These are phyloP conservation scores for Pyrrhoderma noxium DNA, from an alignment of 1,284 basidiomycete genomes.

Conservation along the genomic window DNA sequence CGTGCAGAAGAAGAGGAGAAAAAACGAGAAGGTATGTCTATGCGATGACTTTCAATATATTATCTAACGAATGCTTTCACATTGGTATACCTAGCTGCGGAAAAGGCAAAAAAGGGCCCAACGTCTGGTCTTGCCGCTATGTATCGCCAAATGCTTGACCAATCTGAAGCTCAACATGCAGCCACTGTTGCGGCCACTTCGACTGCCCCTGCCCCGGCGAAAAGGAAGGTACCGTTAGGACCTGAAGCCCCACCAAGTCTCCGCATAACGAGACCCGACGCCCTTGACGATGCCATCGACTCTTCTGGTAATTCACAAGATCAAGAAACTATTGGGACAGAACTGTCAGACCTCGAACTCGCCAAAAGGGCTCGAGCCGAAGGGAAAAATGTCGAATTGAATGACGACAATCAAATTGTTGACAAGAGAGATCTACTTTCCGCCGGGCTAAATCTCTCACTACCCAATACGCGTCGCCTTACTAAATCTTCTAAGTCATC, in stretches of 20 bases:
- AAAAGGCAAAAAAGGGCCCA: slow-evolving; percentile 43
- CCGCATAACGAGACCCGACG: slow-evolving; percentile 63
- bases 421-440: slow-evolving; percentile 90
- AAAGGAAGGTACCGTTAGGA: slow-evolving; percentile 1
- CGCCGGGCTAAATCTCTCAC: slow-evolving; percentile 88
- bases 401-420: slow-evolving; percentile 96
- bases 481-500: slow-evolving; percentile 31
- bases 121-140: slow-evolving; percentile 80
- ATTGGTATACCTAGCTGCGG: slow-evolving; percentile 27
- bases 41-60: not conserved
- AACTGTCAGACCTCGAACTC: slow-evolving; percentile 50
- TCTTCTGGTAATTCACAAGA: not conserved
- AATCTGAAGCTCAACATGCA: slow-evolving; percentile 75
- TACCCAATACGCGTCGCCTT: slow-evolving; percentile 65
- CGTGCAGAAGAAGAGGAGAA: slow-evolving; percentile 89
- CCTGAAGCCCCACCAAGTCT: slow-evolving; percentile 43
- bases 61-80: not conserved
- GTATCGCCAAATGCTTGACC: slow-evolving; percentile 77
- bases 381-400: slow-evolving; percentile 89
- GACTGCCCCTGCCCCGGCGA: not conserved
- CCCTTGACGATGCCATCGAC: slow-evolving; percentile 22
- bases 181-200: slow-evolving; percentile 72
- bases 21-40: slow-evolving; percentile 67
- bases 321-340: not conserved
- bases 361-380: slow-evolving; percentile 59